A percentile compares a stretch with the other conserved stretches of the same genome.
Evolutionary conservation across 2,329 filamentous ascomycete species (phyloP).

Genomic region (Gaeumannomyces tritici): DNA sequence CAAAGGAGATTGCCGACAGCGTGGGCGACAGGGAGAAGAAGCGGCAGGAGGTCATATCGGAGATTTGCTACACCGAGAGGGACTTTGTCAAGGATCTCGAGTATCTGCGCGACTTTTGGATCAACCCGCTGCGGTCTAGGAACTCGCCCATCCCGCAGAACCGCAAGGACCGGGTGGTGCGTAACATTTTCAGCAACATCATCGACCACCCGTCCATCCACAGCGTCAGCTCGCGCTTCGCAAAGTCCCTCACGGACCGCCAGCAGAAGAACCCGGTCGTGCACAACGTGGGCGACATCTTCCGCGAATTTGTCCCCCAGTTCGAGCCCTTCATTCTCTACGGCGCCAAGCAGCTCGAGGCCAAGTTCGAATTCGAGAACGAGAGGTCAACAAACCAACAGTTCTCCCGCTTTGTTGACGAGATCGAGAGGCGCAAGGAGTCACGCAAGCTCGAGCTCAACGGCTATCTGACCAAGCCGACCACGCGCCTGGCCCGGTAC

Average conservation of each 20-base stretch:
- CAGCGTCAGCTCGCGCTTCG: conserved; percentile 79
- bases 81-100: conserved; percentile 99
- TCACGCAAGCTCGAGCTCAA: conserved; percentile 95
- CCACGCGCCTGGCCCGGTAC: conserved; percentile 88
- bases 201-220: conserved; percentile 77
- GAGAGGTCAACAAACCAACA: conserved; percentile 78
- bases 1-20: conserved; percentile 85
- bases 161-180: conserved; percentile 80
- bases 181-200: conserved; percentile 92
- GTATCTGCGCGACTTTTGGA: conserved; percentile 97
- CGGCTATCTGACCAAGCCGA: conserved; percentile 95
- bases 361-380: conserved; percentile 96
- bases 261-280: conserved; percentile 90
- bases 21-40: conserved; percentile 91
- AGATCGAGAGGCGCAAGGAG: conserved; percentile 92
- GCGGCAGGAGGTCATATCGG: conserved; percentile 93
- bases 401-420: conserved; percentile 88
- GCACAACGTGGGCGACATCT: conserved; percentile 83
- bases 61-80: conserved; percentile 96
- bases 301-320: conserved; percentile 80
- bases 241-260: conserved; percentile 75
- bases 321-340: conserved; percentile 97
- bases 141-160: conserved; percentile 82
- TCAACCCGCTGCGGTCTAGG: conserved; percentile 75
- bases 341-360: conserved; percentile 89